Conservation (phyloP, 2,329 filamentous ascomycete genomes). For the Hypocreales sp. region DNA sequence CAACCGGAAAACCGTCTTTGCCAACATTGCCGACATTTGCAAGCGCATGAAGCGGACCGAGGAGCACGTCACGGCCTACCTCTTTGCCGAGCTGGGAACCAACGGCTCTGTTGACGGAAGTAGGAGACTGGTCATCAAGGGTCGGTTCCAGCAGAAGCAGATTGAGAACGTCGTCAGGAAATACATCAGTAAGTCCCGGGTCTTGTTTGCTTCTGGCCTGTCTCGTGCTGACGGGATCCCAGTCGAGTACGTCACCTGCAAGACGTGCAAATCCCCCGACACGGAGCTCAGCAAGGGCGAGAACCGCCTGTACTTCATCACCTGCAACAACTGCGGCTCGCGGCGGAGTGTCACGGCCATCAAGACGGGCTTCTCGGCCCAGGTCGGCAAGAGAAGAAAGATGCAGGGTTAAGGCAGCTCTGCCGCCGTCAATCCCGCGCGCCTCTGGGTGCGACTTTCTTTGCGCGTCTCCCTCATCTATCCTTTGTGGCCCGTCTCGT, state of each 20-base stretch:
- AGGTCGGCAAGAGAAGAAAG: constrained; percentile 97
- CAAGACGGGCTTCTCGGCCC: constrained; percentile 99
- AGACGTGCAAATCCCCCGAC: constrained; percentile 89
- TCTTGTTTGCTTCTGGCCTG: background rate
- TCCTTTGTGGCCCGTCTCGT: too few relatives aligned
- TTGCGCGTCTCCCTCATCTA: too few relatives aligned
- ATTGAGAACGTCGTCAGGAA: constrained; percentile 93
- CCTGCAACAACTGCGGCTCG: constrained; percentile 71
- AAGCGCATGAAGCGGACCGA: constrained; percentile 99
- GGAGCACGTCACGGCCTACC: constrained; percentile 91
- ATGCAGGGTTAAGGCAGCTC: constrained; percentile 56
- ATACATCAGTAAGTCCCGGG: constrained; percentile 62
- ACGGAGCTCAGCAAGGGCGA: constrained; percentile 97
- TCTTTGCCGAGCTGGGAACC: constrained; percentile 96
- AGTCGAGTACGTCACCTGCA: constrained; percentile 98
- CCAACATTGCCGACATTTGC: constrained; percentile 97
- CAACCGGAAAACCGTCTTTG: constrained; percentile 99
- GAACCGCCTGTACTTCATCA: constrained; percentile 98
- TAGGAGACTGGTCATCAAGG: constrained; percentile 92
- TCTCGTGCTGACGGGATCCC: constrained; percentile 1
- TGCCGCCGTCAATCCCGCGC: constrained; percentile 2
- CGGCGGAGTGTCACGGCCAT: constrained; percentile 88
- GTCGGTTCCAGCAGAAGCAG: constrained; percentile 99
- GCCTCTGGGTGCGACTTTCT: background rate
- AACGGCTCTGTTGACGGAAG: constrained; percentile 88